Percentiles rank a stretch among this genome's conserved stretches.
Evolutionary conservation across 805 yeast genomes (phyloP).

Genomic region (Myxozyma nipponensis): DNA sequence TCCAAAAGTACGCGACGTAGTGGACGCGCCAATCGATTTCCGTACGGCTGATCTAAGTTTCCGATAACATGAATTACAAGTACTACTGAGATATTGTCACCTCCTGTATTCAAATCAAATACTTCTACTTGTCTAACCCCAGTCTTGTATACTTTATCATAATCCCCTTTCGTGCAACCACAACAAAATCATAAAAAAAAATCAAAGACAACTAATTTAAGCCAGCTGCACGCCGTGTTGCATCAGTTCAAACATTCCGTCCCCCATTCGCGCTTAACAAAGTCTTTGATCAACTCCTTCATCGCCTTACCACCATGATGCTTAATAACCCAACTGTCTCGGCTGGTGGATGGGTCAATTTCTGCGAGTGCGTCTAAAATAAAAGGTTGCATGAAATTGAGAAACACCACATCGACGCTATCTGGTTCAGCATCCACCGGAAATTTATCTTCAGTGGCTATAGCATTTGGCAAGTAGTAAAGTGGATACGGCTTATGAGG

Average conservation of each 20-base stretch:
- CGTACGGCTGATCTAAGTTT: no score
- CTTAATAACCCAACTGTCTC: conserved; percentile 12
- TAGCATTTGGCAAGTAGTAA: conserved; percentile 73
- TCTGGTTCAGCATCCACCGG: conserved; percentile 18
- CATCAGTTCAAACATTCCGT: conserved; percentile 20
- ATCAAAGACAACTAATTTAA: no score
- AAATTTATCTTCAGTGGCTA: conserved; percentile 46
- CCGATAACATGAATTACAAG: no score
- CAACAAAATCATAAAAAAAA: no score
- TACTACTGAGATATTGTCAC: no score
- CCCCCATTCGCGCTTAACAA: conserved; percentile 28
- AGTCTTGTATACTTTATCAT: no score
- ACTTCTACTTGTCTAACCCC: no score
- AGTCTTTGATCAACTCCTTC: conserved; percentile 67
- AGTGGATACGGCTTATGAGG: conserved; percentile 56
- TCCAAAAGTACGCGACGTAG: no score
- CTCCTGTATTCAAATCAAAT: no score
- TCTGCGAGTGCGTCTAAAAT: conserved; percentile 45
- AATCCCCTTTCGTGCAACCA: no score
- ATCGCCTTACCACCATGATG: conserved; percentile 61
- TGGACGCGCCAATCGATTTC: no score
- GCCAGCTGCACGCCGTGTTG: no score
- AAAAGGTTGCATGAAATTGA: conserved; percentile 64
- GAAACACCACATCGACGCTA: conserved; percentile 54
- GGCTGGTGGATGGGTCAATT: conserved; percentile 10